Evolutionary conservation across 2,329 filamentous ascomycete genomes (phyloP), one percentile per base, ranked within the genome.

Genomic region (Arthroderma sp.): DNA sequence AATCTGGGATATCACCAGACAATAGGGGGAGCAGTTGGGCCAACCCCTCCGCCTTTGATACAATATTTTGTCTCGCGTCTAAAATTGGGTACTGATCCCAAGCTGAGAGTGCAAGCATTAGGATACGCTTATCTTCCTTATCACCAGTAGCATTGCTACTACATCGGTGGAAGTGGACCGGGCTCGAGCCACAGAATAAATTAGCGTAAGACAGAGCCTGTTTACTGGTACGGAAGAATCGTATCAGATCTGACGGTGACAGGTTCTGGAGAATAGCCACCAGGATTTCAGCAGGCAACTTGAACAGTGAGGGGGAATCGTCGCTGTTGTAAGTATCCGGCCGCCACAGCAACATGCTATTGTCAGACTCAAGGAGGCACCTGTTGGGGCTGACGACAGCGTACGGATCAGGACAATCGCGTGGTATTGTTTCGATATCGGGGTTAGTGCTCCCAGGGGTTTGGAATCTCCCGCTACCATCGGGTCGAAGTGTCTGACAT

Each of bases 221-320:
- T 44, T 44, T 44, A 29, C 42, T 44, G n/a, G 42, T 38, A 44
- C 42, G 34, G 29, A 44, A 44, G 34, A 44, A 44, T 22, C 42
- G 15, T 15, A 44, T 28, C 11, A 44, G 42, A 38, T 44, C 42
- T 6, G 42, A 44, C 15, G 34, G 34, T 38, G 22, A 29, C 15
- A 44, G 22, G 29, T 44, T 27, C 38, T 44, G 6, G 22, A 44
- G 42, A 44, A 44, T 44, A 8, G 38, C 29, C 29, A 27, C 32
- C 22, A 44, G 2, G 34, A 44, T 38, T 44, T 44, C 42, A 38
- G 42, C 27, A 29, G 42, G 34, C 30, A 44, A 28, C n/a, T 34
- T 37, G 6, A 15, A 29, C 32, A 44, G 29, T 22, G 15, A 22
- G 22, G 29, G 40, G 6, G 29, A 29, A 38, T 32, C 37, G 31